Conservation (phyloP, 805 yeast genomes). For the Grigorovia humatica region DNA sequence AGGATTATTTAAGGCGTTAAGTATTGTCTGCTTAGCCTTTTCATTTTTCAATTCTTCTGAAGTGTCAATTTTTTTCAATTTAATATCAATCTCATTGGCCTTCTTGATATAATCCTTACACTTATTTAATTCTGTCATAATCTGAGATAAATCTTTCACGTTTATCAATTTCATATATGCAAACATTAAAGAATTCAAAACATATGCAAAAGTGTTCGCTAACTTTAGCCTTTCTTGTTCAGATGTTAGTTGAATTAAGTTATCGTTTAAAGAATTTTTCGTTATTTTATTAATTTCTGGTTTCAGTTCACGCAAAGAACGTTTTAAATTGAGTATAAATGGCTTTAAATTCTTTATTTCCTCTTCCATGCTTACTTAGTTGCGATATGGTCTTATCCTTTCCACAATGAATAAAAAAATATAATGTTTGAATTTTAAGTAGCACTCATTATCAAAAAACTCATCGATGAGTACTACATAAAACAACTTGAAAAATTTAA, state of each 20-base stretch:
- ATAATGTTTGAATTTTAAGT: too few relatives aligned
- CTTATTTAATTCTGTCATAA: conserved; percentile 55
- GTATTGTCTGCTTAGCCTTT: conserved; percentile 39
- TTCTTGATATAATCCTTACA: conserved; percentile 60
- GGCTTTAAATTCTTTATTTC: conserved; percentile 23
- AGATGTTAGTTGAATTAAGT: conserved; percentile 12
- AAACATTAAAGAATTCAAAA: conserved; percentile 24
- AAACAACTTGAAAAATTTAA: too few relatives aligned
- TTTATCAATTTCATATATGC: conserved; percentile 20
- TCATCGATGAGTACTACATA: too few relatives aligned
- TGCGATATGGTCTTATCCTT: neutral
- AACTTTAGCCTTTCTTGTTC: conserved; percentile 18
- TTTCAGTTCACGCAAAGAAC: conserved; percentile 13
- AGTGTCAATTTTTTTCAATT: conserved; percentile 6
- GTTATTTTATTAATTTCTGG: conserved; percentile 15
- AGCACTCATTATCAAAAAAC: too few relatives aligned
- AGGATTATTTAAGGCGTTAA: conserved; percentile 35
- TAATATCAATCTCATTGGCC: conserved; percentile 25
- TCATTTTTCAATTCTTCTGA: conserved; percentile 18
- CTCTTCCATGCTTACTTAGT: conserved; percentile 6
- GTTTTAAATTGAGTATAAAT: conserved; percentile 17
- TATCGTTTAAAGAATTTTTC: conserved; percentile 22
- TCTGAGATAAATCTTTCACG: conserved; percentile 30
- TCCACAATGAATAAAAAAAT: neutral
- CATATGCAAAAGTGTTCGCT: conserved; percentile 20